These are phyloP conservation scores for Blastocystis sp. DNA, from an alignment of 352 stramenopile genomes.

Conservation along the genomic window DNA sequence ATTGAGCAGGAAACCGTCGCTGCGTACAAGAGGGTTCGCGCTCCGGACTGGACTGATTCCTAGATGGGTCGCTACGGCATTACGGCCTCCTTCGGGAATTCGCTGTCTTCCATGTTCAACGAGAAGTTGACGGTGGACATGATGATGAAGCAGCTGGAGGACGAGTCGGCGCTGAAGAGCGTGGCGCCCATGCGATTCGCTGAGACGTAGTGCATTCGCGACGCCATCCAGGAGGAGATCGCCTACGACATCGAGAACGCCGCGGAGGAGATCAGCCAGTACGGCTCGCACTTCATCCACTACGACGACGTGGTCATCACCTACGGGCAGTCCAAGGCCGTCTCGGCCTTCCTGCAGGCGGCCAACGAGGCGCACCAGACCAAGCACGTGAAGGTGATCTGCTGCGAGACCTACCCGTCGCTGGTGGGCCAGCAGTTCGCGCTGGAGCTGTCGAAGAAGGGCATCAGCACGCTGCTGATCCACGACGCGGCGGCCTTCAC, in stretches of 20 bases:
- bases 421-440: constrained; percentile 44
- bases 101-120: constrained; percentile 34
- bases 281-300: constrained; percentile 44
- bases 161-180: constrained; percentile 20
- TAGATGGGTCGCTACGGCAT: neutral
- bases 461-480: constrained; percentile 52
- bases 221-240: constrained; percentile 63
- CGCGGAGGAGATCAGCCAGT: constrained; percentile 15
- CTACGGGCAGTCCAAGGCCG: constrained; percentile 46
- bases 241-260: constrained; percentile 51
- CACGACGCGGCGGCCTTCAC: constrained; percentile 62
- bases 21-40: constrained; percentile 18
- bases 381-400: constrained; percentile 62
- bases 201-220: constrained; percentile 34
- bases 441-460: constrained; percentile 16
- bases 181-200: neutral
- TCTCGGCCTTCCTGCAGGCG: constrained; percentile 14
- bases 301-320: constrained; percentile 58
- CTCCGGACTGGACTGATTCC: neutral
- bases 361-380: constrained; percentile 30
- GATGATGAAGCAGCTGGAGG: constrained; percentile 13
- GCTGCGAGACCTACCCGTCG: constrained; percentile 47
- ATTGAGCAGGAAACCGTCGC: constrained; percentile 26
- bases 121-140: constrained; percentile 23
- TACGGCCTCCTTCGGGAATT: neutral